Evolutionary conservation across 1,139 yeast species (phyloP).

Genomic region (Debaryomyces nepalensis): DNA sequence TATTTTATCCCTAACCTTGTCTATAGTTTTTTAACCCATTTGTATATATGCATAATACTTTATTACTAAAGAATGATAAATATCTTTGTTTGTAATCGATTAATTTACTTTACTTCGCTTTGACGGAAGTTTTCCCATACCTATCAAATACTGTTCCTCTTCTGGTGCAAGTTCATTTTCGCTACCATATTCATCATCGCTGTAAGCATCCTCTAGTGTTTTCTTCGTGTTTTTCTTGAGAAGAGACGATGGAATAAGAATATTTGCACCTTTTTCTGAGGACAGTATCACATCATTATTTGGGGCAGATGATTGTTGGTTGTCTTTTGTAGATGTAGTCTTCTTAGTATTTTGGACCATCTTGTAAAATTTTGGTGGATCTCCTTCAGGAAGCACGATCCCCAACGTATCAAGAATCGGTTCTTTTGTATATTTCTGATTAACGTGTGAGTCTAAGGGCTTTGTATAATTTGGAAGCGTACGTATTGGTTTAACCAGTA

Average conservation of each 20-base stretch:
- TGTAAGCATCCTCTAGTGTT: conserved; percentile 9
- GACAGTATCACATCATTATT: conserved; percentile 4
- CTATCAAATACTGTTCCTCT: conserved; percentile 17
- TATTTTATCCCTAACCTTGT: conserved; percentile 7
- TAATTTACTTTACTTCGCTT: conserved; percentile 4
- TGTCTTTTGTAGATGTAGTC: conserved; percentile 18
- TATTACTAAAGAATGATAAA: neutral
- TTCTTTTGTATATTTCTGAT: conserved; percentile 27
- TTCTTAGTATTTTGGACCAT: conserved; percentile 40
- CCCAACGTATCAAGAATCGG: conserved; percentile 31
- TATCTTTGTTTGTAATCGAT: neutral
- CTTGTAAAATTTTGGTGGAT: conserved; percentile 48
- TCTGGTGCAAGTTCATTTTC: conserved; percentile 18
- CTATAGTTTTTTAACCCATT: conserved; percentile 13
- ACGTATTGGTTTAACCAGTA: conserved; percentile 11
- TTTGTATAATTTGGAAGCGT: conserved; percentile 31
- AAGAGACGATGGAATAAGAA: conserved; percentile 7
- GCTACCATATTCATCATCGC: conserved; percentile 11
- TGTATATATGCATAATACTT: conserved; percentile 4
- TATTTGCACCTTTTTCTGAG: conserved; percentile 6
- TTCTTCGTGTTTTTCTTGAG: conserved; percentile 11
- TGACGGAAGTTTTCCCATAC: conserved; percentile 5
- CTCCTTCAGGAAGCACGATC: conserved; percentile 42
- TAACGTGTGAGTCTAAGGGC: conserved; percentile 27
- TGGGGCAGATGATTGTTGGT: neutral